Base-by-base conservation (phyloP, 1,284 basidiomycete genomes). In the Anthracocystis walkeri region DNA sequence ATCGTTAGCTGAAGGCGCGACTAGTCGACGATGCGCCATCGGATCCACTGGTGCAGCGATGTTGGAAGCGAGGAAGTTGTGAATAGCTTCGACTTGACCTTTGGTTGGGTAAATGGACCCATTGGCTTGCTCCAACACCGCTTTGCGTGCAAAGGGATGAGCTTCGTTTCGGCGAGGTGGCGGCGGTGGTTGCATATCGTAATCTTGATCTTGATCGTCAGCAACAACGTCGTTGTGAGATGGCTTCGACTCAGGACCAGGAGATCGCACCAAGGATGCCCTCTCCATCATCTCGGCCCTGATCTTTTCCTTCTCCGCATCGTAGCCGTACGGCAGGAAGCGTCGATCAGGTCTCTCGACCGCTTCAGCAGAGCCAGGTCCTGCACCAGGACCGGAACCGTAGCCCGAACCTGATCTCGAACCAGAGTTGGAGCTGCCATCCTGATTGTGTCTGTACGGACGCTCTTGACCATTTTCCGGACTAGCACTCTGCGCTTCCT, bases 271-370 rank as follows among this genome's bases (percentile, higher is more conserved):
- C 10, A 77, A 54, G 0, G 75, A 77, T 3, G 75, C 75, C 3
- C 70, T 55, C 42, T 77, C 75, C 70, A 73, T 65, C 57, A 77
- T 69, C 51, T 69, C 63, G 0, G 69, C 75, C 21, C 75, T 48
- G 35, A 68, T 60, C 54, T 62, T 69, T 16, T 65, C 66, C 58
- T 70, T 65, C 31, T 69, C 58, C 1, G 70, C 61, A 54, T 77
- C 75, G 40, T 77, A 77, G 6, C 74, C 74, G 14, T 76, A 76
- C 2, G 69, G 68, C 42, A 65, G 50, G 53, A 62, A 68, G 4
- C 65, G 65, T 20, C 58, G 53, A 33, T 70, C 63, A 1, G 65
- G 56, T 23, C 64, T 33, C 8, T 65, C 65, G 11, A 52, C 44
- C 6, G 53, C 66, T 4, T 65, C 73, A 3, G 56, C 63, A 16